A percentile compares a stretch with the other conserved stretches of the same genome.
Conservation (phyloP, 1,284 basidiomycete genomes). For the Exobasidium rhododendri region DNA sequence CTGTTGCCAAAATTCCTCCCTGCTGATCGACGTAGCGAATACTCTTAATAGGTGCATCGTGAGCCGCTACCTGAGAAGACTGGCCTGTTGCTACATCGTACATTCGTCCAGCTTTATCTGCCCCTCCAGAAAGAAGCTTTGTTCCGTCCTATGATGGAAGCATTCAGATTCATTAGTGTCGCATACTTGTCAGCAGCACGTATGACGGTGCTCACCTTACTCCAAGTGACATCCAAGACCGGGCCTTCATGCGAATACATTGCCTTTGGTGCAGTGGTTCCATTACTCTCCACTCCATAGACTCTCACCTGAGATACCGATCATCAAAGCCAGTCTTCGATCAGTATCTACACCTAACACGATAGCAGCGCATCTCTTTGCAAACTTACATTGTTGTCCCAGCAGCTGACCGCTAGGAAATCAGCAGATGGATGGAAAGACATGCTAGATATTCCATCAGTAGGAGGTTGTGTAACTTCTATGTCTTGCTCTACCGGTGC, state of each 20-base stretch:
- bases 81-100: conserved; percentile 72
- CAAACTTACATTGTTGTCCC: conserved; percentile 55
- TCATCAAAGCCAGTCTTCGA: no score
- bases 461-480: conserved; percentile 62
- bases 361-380: neutral
- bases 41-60: conserved; percentile 75
- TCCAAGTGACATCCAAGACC: conserved; percentile 78
- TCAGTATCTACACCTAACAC: no score
- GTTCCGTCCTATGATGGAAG: conserved; percentile 62
- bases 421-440: conserved; percentile 56
- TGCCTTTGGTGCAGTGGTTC: conserved; percentile 69
- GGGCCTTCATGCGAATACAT: conserved; percentile 79
- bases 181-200: no score
- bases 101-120: conserved; percentile 77
- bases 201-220: conserved; percentile 59
- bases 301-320: conserved; percentile 58
- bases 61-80: conserved; percentile 68
- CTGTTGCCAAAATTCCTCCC: conserved; percentile 73
- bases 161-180: no score
- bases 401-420: conserved; percentile 56
- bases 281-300: conserved; percentile 61
- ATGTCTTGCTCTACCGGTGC: conserved; percentile 59
- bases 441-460: conserved; percentile 54
- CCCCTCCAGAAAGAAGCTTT: conserved; percentile 78
- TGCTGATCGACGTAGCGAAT: conserved; percentile 71